Evolutionary conservation across 495 filamentous ascomycete species (phyloP).

Genomic region (Aspergillus asperescens): DNA sequence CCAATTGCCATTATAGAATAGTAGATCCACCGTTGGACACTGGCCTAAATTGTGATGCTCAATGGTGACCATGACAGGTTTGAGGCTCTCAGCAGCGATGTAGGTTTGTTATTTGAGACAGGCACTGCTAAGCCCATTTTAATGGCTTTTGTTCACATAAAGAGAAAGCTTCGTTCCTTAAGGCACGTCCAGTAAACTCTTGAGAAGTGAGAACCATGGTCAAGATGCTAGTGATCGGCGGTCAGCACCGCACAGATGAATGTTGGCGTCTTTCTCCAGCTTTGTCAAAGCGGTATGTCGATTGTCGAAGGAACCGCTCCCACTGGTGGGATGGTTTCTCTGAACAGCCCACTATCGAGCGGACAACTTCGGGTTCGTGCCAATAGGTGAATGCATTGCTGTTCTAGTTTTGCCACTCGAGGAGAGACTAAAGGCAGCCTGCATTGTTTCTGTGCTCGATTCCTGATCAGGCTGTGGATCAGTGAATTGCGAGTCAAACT

Average conservation of each 20-base stretch:
- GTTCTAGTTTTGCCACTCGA: background rate
- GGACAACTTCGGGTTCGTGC: background rate
- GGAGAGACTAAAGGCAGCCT: background rate
- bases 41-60: background rate
- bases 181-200: background rate
- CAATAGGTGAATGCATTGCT: background rate
- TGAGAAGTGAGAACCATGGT: background rate
- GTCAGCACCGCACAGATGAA: constrained; percentile 10
- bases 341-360: constrained; percentile 1
- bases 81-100: background rate
- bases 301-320: constrained; percentile 11
- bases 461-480: background rate
- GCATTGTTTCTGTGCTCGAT: background rate
- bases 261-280: constrained; percentile 3
- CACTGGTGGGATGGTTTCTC: constrained; percentile 13
- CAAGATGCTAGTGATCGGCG: constrained; percentile 12
- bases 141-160: background rate
- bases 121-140: background rate
- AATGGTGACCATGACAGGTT: background rate
- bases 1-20: constrained; percentile 2
- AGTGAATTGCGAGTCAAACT: background rate
- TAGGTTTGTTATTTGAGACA: background rate
- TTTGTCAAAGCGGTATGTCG: background rate
- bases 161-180: background rate
- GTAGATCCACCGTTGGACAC: background rate